A percentile compares a stretch with the other conserved stretches of the same genome.
Conservation (phyloP, 2,329 filamentous ascomycete genomes). For the Aspergillus sp. region DNA sequence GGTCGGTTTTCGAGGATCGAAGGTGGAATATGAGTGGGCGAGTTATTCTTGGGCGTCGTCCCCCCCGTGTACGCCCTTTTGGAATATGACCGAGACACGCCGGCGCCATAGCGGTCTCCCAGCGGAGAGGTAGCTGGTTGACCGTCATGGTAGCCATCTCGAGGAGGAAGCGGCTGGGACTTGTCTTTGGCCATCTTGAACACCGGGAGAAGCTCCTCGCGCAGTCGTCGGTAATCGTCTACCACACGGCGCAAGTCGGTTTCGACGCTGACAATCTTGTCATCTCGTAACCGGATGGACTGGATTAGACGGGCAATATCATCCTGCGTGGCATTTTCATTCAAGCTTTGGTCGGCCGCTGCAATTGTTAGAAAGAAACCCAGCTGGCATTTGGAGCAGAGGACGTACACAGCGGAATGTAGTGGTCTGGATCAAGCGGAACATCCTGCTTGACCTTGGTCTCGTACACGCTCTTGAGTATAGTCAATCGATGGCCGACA, state of each 20-base stretch:
- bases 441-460: conserved; percentile 91
- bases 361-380: conserved; percentile 14
- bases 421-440: conserved; percentile 84
- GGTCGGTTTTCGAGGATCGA: conserved; percentile 59
- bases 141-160: conserved; percentile 21
- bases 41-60: conserved; percentile 63
- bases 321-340: conserved; percentile 79
- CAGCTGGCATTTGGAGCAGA: conserved; percentile 1
- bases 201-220: conserved; percentile 85
- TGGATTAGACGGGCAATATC: conserved; percentile 87
- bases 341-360: conserved; percentile 87
- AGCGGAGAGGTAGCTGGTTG: conserved; percentile 31
- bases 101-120: conserved; percentile 38
- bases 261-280: conserved; percentile 76
- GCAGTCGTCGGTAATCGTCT: conserved; percentile 77
- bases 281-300: conserved; percentile 79
- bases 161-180: conserved; percentile 69
- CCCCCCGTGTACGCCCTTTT: conserved; percentile 63
- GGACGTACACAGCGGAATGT: conserved; percentile 76
- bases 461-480: conserved; percentile 92
- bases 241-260: conserved; percentile 72
- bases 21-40: conserved; percentile 60
- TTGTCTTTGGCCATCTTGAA: conserved; percentile 86
- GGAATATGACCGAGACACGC: conserved; percentile 63
- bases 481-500: conserved; percentile 87